These are phyloP conservation scores for Rhynchosporium secalis DNA, from an alignment of 2,329 filamentous ascomycete genomes.

Conservation along the genomic window DNA sequence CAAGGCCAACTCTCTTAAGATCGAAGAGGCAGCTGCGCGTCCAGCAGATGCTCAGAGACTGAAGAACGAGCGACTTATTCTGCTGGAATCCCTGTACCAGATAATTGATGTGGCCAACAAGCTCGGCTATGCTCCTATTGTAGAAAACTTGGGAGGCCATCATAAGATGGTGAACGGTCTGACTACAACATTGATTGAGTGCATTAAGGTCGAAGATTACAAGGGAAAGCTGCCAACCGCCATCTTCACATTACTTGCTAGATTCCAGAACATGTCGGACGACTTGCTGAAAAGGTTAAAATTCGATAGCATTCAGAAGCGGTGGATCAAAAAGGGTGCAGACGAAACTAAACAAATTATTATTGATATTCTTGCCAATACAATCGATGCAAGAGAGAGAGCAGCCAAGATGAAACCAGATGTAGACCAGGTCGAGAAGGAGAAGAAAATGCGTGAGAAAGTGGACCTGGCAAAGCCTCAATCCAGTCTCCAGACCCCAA, in stretches of 20 bases:
- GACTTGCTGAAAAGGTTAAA: slow-evolving; percentile 62
- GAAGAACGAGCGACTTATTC: slow-evolving; percentile 46
- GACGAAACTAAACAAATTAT: slow-evolving; percentile 63
- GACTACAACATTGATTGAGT: slow-evolving; percentile 55
- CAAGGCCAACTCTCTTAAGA: slow-evolving; percentile 34
- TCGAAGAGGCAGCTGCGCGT: slow-evolving; percentile 32
- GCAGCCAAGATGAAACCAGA: slow-evolving; percentile 49
- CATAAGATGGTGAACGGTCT: slow-evolving; percentile 57
- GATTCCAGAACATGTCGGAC: slow-evolving; percentile 58
- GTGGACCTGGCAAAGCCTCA: slow-evolving; percentile 33
- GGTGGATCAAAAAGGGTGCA: slow-evolving; percentile 64
- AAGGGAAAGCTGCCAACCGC: slow-evolving; percentile 55
- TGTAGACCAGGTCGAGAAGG: slow-evolving; percentile 30
- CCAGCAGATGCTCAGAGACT: slow-evolving; percentile 41
- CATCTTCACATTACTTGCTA: slow-evolving; percentile 61
- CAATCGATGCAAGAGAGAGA: slow-evolving; percentile 36
- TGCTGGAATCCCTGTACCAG: slow-evolving; percentile 51
- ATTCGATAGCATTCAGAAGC: slow-evolving; percentile 63
- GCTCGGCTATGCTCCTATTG: slow-evolving; percentile 54
- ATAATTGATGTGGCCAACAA: slow-evolving; percentile 55
- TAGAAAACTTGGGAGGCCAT: slow-evolving; percentile 59
- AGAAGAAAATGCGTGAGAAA: slow-evolving; percentile 34
- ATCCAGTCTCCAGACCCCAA: slow-evolving; percentile 18
- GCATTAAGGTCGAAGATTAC: slow-evolving; percentile 54
- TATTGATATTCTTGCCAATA: slow-evolving; percentile 52